These are phyloP conservation scores for Pythium pyrilobum DNA, from an alignment of 352 stramenopile genomes.

Conservation along the genomic window DNA sequence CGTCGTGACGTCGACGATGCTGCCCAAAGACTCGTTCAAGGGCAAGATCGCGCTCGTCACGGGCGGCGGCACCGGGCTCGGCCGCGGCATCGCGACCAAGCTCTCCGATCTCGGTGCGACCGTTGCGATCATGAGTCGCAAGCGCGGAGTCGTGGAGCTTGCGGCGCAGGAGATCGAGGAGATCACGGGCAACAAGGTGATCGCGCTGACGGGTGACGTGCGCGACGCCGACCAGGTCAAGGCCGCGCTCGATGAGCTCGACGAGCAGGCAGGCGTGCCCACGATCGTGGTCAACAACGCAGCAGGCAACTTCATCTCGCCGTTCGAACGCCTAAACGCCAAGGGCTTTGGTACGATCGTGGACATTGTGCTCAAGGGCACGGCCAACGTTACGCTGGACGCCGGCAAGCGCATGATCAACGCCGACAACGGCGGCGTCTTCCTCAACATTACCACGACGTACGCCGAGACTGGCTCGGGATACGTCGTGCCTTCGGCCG, in stretches of 20 bases:
- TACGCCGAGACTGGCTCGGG: slow-evolving; percentile 92
- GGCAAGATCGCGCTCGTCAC: slow-evolving; percentile 91
- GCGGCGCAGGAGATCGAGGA: slow-evolving; percentile 69
- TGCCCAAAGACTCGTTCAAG: slow-evolving; percentile 57
- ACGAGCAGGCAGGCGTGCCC: slow-evolving; percentile 51
- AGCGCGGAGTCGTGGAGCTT: slow-evolving; percentile 88
- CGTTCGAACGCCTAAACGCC: slow-evolving; percentile 86
- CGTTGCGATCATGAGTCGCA: slow-evolving; percentile 94
- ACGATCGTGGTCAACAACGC: slow-evolving; percentile 83
- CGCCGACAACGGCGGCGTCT: slow-evolving; percentile 70
- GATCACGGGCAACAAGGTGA: slow-evolving; percentile 52
- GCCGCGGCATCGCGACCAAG: slow-evolving; percentile 92
- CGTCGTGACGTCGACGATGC: slow-evolving; percentile 53
- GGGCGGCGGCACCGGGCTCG: slow-evolving; percentile 93
- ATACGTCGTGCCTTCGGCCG: slow-evolving; percentile 93
- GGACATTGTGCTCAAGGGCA: slow-evolving; percentile 92
- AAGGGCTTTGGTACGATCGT: slow-evolving; percentile 97
- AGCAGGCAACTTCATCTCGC: slow-evolving; percentile 94
- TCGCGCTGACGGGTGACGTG: slow-evolving; percentile 82
- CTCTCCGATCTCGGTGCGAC: slow-evolving; percentile 90
- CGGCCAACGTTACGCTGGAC: slow-evolving; percentile 79
- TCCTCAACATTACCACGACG: slow-evolving; percentile 97
- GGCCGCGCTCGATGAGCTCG: slow-evolving; percentile 73
- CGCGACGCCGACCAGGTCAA: slow-evolving; percentile 86
- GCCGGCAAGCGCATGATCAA: slow-evolving; percentile 77